Conservation (phyloP, 2,329 filamentous ascomycete genomes). For the Paecilomyces formosus region DNA sequence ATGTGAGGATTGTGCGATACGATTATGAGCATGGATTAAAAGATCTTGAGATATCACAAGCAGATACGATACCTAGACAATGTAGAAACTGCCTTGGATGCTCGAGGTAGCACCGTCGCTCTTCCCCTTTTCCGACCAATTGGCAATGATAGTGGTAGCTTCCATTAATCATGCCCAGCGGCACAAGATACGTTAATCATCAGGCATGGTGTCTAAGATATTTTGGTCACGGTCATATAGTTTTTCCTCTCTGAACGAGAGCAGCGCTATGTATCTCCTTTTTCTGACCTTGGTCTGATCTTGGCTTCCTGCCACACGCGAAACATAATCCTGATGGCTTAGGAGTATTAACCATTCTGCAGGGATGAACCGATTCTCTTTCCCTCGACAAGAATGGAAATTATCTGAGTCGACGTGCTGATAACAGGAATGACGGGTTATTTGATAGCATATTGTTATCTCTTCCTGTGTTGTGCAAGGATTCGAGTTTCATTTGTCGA, state of each 20-base stretch:
- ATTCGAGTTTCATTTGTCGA: too few species aligned
- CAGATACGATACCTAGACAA: not conserved
- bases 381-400: not conserved
- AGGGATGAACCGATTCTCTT: not conserved
- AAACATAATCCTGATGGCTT: not conserved
- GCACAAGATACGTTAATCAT: too few species aligned
- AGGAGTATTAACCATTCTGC: not conserved
- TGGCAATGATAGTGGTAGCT: too few species aligned
- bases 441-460: not conserved
- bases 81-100: not conserved
- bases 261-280: not conserved
- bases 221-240: not conserved
- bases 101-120: not conserved
- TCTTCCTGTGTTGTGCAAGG: not conserved
- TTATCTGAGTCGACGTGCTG: not conserved
- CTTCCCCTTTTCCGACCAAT: not conserved
- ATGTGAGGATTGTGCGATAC: not conserved
- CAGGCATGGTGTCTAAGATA: too few species aligned
- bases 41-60: not conserved
- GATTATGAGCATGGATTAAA: not conserved
- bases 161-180: too few species aligned
- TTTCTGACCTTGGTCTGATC: too few species aligned
- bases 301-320: not conserved
- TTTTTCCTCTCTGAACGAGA: not conserved
- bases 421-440: not conserved